These are phyloP conservation scores for Yamadazyma paraphyllophila DNA, from an alignment of 805 yeast species.

Conservation along the genomic window DNA sequence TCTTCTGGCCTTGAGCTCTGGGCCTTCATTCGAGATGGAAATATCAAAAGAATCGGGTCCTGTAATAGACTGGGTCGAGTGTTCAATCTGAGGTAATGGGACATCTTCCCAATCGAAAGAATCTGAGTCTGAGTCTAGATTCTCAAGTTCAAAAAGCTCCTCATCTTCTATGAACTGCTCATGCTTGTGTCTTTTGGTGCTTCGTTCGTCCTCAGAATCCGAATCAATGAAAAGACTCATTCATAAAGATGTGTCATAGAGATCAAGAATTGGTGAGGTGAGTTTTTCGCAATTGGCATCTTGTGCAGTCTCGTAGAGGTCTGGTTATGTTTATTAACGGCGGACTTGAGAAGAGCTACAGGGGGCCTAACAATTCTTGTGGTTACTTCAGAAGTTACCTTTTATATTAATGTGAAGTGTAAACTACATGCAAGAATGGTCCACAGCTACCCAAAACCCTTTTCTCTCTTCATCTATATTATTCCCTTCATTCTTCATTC, in stretches of 20 bases:
- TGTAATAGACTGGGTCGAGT: not conserved
- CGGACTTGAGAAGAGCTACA: no score
- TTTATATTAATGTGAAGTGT: no score
- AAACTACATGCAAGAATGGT: no score
- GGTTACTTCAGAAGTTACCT: no score
- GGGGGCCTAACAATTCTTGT: no score
- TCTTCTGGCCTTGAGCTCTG: not conserved
- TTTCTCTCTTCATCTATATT: no score
- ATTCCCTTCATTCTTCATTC: no score
- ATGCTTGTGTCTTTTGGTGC: constrained; percentile 3
- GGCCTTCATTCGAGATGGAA: not conserved
- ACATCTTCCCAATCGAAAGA: constrained; percentile 10
- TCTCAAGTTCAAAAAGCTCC: not conserved
- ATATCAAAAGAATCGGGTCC: constrained; percentile 1
- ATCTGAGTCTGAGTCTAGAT: constrained; percentile 3
- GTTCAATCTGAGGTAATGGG: not conserved
- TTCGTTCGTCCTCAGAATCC: constrained; percentile 2
- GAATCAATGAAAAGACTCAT: constrained; percentile 11
- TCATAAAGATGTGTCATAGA: not conserved
- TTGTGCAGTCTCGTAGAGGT: no score
- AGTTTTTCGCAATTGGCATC: not conserved
- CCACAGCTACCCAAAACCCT: no score
- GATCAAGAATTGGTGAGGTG: not conserved
- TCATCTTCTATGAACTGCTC: not conserved
- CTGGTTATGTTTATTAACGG: no score